Evolutionary conservation across 768 basidiomycete genomes (phyloP).

Genomic region (Lactifluus echinatus): DNA sequence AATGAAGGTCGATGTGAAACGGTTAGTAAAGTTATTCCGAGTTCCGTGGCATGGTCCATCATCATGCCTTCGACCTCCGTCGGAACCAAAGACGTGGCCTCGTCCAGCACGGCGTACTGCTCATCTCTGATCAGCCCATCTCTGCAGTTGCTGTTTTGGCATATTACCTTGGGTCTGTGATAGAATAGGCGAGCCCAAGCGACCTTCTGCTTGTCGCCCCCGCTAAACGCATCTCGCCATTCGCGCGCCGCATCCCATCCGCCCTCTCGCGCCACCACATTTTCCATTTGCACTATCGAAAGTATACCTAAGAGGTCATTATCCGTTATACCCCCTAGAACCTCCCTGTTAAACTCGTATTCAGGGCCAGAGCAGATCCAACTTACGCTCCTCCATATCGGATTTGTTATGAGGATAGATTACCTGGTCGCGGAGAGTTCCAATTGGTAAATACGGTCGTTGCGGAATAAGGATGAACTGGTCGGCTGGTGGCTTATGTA

Average conservation of each 20-base stretch:
- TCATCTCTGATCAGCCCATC: conserved; percentile 5
- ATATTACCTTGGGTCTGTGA: conserved; percentile 75
- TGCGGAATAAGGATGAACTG: conserved; percentile 95
- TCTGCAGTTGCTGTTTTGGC: background rate
- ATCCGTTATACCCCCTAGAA: conserved; percentile 62
- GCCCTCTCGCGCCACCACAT: conserved; percentile 88
- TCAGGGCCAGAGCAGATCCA: background rate
- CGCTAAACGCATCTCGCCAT: conserved; percentile 89
- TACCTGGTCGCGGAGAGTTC: conserved; percentile 91
- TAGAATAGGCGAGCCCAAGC: conserved; percentile 97
- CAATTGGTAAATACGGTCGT: conserved; percentile 87
- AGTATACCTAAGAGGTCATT: conserved; percentile 64
- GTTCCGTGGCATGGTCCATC: conserved; percentile 84
- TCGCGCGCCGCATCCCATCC: conserved; percentile 88
- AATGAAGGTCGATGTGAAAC: conserved; percentile 92
- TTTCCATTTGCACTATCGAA: conserved; percentile 72
- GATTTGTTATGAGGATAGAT: conserved; percentile 85
- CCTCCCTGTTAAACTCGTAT: background rate
- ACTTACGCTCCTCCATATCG: conserved; percentile 66
- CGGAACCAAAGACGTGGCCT: conserved; percentile 92
- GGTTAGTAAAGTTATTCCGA: conserved; percentile 88
- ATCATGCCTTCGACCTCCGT: conserved; percentile 87
- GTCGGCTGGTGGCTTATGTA: conserved; percentile 80
- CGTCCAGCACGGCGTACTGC: conserved; percentile 93
- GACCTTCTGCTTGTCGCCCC: conserved; percentile 95